Evolutionary conservation across 257 asterid genomes (phyloP).

Genomic region (Euphrasia confusa): DNA sequence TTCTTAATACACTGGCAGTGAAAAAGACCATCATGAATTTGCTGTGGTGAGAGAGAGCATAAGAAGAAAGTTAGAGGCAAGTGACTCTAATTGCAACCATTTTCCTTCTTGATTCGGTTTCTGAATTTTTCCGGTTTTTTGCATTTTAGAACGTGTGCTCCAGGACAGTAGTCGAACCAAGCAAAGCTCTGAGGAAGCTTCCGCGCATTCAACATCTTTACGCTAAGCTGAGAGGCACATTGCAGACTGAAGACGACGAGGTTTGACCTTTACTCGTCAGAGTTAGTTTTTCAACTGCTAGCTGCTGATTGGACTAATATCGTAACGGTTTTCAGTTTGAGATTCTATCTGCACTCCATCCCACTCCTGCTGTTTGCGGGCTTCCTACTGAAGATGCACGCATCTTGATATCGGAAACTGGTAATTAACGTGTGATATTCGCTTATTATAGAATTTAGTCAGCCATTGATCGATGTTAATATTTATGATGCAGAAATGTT

Average conservation of each 20-base stretch:
- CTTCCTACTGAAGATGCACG: slow-evolving; percentile 89
- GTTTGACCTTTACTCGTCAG: slow-evolving; percentile 29
- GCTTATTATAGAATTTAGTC: slow-evolving; percentile 8
- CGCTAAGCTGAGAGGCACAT: slow-evolving; percentile 63
- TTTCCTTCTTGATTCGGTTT: slow-evolving; percentile 6
- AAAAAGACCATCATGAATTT: slow-evolving; percentile 88
- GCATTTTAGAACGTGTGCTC: slow-evolving; percentile 60
- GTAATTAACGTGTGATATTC: slow-evolving; percentile 36
- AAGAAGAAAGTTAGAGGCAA: slow-evolving; percentile 75
- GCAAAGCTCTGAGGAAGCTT: slow-evolving; percentile 79
- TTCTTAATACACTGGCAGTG: slow-evolving; percentile 40
- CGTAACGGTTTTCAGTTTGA: slow-evolving; percentile 55
- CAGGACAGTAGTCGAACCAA: slow-evolving; percentile 55
- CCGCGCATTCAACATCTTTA: slow-evolving; percentile 92
- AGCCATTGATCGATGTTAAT: slow-evolving; percentile 17
- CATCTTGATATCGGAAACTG: slow-evolving; percentile 65
- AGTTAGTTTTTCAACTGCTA: not conserved
- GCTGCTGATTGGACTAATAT: not conserved
- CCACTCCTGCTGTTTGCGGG: slow-evolving; percentile 99
- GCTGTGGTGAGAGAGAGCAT: slow-evolving; percentile 81
- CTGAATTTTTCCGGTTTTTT: slow-evolving; percentile 7
- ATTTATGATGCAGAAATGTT: slow-evolving; percentile 55
- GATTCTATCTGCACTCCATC: slow-evolving; percentile 85
- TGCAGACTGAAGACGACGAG: slow-evolving; percentile 80
- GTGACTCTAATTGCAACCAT: slow-evolving; percentile 24